Base-by-base conservation (phyloP, 208 protist species). In the Trypanosoma avium region DNA sequence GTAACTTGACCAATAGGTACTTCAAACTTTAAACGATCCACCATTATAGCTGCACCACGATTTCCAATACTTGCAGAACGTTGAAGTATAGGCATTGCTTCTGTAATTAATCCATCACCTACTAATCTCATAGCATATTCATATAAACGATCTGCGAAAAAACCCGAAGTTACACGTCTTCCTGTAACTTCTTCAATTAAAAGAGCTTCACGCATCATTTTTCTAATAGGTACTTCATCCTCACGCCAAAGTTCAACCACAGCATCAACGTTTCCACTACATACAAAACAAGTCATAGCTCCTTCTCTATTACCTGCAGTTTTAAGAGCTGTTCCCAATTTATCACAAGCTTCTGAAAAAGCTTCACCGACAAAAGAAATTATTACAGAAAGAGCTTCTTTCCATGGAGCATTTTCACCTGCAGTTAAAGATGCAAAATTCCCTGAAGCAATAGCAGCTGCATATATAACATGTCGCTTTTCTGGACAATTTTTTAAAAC, bases 251-350 rank as follows among this genome's bases (percentile, higher is more conserved):
- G 61, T 38, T 88, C 82, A 4, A 85, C 61, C 7, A 86, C 80
- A 9, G 70, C 83, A 56, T 94, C 79, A 47, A 90, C 79, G 68
- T 92, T 90, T 50, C 79, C 73, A 33, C 78, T 79, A 57, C 81
- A 94, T 9, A 90, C 74, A 75, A 83, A 94, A 71, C 82, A 92
- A 29, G 77, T 75, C 53, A 83, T 78, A 26, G 88, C 85, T 43
- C 81, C 85, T 33, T 94, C 83, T 48, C 66, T 72, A 32, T 94
- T 78, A 45, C 76, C 61, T 52, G 67, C 43, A 15, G 61, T 69
- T 19, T 71, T 71, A 30, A 94, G 61, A n/a, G 55, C 55, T 27
- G 73, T 72, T 35, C 81, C 88, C 15, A 94, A 77, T 38, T 63
- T 48, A 56, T 88, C 81, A 76, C 85, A 92, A 47, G 76, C 63